These are phyloP conservation scores for Neurospora sp. DNA, from an alignment of 495 filamentous ascomycete species.

Conservation along the genomic window DNA sequence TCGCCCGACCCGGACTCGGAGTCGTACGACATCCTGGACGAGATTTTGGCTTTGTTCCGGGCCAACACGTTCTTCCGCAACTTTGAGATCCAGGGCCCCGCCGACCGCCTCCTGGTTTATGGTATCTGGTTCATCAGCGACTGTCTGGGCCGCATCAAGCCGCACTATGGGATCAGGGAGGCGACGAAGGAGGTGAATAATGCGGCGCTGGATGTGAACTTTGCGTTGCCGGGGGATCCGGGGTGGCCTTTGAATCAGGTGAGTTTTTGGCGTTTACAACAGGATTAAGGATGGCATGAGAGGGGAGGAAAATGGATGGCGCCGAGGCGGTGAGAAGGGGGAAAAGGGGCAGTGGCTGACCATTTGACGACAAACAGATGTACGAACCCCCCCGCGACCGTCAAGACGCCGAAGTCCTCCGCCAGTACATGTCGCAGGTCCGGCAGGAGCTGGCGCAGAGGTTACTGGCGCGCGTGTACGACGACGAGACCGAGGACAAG, in stretches of 20 bases:
- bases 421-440: constrained; percentile 83
- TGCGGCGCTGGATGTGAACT: constrained; percentile 72
- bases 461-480: constrained; percentile 76
- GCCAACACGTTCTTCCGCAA: constrained; percentile 99
- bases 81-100: constrained; percentile 97
- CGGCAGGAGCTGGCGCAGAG: constrained; percentile 80
- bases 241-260: constrained; percentile 87
- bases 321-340: background rate
- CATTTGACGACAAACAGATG: constrained; percentile 25
- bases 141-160: constrained; percentile 74
- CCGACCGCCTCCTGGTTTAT: constrained; percentile 91
- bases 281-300: too few species aligned
- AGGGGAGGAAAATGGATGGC: too few species aligned
- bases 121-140: constrained; percentile 90
- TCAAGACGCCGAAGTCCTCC: constrained; percentile 77
- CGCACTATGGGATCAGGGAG: constrained; percentile 40
- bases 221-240: constrained; percentile 90
- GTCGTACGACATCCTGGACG: constrained; percentile 90
- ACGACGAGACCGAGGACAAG: constrained; percentile 59
- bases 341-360: background rate
- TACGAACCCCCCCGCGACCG: constrained; percentile 65
- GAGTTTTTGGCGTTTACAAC: too few species aligned
- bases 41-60: constrained; percentile 84
- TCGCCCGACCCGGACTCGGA: constrained; percentile 75
- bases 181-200: constrained; percentile 46